A percentile compares a stretch with the other conserved stretches of the same genome.
Conservation (phyloP, 139 green algal genomes). For the Micractinium conductrix region DNA sequence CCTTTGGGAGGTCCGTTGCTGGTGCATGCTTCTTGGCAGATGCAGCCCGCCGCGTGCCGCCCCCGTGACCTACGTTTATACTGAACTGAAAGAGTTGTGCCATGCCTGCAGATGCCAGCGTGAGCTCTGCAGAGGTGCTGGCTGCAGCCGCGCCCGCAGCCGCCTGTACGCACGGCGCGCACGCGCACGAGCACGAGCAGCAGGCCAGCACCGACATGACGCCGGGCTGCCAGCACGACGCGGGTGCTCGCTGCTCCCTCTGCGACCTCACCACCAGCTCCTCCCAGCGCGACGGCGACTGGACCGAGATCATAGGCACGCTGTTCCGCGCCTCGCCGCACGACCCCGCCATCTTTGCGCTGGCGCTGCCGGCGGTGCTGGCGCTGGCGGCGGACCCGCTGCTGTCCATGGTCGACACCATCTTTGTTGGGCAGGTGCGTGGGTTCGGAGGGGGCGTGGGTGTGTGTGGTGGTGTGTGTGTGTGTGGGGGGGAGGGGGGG, state of each 20-base stretch:
- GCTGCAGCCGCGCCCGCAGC: neutral
- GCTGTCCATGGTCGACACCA: conserved; percentile 69
- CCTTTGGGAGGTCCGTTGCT: no score
- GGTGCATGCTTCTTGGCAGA: no score
- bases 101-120: neutral
- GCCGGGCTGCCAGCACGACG: conserved; percentile 17
- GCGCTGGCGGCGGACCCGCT: conserved; percentile 76
- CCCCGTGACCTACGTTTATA: no score
- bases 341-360: conserved; percentile 61
- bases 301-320: conserved; percentile 5
- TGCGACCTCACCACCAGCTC: conserved; percentile 24
- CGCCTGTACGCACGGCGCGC: conserved; percentile 1
- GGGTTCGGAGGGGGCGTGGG: neutral
- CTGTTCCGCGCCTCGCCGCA: conserved; percentile 29
- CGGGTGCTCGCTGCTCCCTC: conserved; percentile 7
- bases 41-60: no score
- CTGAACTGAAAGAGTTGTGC: no score
- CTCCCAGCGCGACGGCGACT: conserved; percentile 6
- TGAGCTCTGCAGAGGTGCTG: neutral
- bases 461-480: no score
- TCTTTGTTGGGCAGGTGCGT: conserved; percentile 68
- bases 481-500: no score
- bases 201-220: neutral
- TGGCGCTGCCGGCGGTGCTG: conserved; percentile 65
- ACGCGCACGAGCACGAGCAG: neutral